phyloP scores from a whole-genome alignment of 2,329 filamentous ascomycete species.

The Fusarium sp. region DNA sequence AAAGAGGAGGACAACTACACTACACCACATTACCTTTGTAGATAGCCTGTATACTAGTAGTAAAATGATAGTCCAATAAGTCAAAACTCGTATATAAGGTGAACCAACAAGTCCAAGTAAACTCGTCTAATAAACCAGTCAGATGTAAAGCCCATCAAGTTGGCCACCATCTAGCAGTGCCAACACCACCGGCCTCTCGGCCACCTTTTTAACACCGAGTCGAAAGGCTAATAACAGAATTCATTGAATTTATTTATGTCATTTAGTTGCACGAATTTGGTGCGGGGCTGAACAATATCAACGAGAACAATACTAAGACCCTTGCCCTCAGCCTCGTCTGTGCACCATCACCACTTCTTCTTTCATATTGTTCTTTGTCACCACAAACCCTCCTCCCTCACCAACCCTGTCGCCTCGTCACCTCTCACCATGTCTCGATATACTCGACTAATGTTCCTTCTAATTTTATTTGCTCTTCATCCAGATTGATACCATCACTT shows the following conservation, averaged over 20 bases:
- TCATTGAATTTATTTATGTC: not conserved
- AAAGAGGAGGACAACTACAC: not conserved
- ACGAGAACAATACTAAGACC: conserved; percentile 36
- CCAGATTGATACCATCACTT: not conserved
- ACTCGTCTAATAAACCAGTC: not conserved
- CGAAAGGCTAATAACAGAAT: not conserved
- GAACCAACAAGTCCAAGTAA: not conserved
- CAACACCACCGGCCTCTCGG: conserved; percentile 11
- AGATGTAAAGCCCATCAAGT: not conserved
- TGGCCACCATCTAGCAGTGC: not conserved
- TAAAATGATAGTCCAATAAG: rapidly evolving
- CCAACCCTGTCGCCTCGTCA: not conserved
- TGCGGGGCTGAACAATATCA: conserved; percentile 33
- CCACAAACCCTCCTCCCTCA: not conserved
- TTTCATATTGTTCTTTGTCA: conserved; percentile 42
- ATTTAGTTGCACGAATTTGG: too few relatives aligned
- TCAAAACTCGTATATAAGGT: rapidly evolving
- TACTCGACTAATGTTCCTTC: not conserved
- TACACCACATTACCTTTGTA: not conserved
- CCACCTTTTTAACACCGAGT: not conserved
- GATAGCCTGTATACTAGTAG: not conserved
- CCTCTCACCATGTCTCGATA: not conserved
- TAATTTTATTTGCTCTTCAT: not conserved
- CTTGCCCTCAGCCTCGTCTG: conserved; percentile 21
- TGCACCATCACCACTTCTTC: conserved; percentile 22